phyloP scores from a whole-genome alignment of 2,329 filamentous ascomycete genomes.

The Arthrinium phaeospermum region DNA sequence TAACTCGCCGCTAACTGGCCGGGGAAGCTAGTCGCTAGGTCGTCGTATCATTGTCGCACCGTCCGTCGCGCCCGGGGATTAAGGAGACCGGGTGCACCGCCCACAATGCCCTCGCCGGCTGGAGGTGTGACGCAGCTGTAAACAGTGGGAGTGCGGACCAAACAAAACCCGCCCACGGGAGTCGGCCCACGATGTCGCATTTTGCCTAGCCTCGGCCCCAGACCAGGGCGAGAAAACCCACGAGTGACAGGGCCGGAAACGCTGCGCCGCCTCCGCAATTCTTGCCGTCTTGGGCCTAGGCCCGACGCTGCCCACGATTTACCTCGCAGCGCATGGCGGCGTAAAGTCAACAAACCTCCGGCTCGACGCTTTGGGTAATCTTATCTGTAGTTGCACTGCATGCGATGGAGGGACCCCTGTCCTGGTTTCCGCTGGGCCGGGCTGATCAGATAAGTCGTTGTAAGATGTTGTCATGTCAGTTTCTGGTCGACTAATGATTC shows the following conservation, averaged over 20 bases:
- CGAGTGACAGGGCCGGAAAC: conserved; percentile 6
- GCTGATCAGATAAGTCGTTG: too few species aligned
- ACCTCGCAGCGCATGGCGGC: not conserved
- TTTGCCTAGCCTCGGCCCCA: conserved; percentile 6
- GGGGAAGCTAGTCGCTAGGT: not conserved
- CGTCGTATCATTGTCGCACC: conserved; percentile 13
- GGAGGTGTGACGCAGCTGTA: not conserved
- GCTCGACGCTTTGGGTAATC: not conserved
- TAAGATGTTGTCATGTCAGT: too few species aligned
- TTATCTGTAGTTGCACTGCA: not conserved
- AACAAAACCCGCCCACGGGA: not conserved
- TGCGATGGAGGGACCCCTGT: not conserved
- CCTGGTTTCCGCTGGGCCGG: not conserved
- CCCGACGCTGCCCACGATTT: not conserved
- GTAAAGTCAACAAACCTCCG: not conserved
- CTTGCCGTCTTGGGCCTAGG: not conserved
- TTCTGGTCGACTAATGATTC: too few species aligned
- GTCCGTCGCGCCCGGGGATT: not conserved
- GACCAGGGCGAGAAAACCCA: conserved; percentile 5
- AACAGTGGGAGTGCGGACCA: too few species aligned
- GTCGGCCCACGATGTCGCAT: not conserved
- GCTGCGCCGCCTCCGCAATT: not conserved
- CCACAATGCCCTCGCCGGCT: not conserved
- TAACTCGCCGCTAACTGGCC: not conserved
- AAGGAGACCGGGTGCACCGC: not conserved